Base-by-base conservation (phyloP, 192 early-diverging fungal species). In the Gryganskiella cystojenkinii region DNA sequence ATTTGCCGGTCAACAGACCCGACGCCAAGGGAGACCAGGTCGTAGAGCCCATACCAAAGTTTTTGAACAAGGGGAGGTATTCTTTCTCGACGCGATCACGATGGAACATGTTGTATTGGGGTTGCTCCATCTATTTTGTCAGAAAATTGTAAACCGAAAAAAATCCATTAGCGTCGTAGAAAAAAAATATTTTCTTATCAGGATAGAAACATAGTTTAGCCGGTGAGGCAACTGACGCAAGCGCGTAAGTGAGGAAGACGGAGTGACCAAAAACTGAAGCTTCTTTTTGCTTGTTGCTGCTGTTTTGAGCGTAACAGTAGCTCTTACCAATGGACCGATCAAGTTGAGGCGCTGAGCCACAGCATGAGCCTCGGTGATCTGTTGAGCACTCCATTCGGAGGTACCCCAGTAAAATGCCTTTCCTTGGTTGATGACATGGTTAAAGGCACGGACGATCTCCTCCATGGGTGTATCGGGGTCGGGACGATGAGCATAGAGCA, bases 91-190 rank as follows among this genome's bases (percentile, higher is more conserved):
- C 82, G 22, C 90, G 85, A 49, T 95, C 93, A 14, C 94, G 90
- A 59, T 92, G 86, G 58, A 95, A 85, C 90, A 94, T 91, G 79
- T 95, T 95, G 82, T 95, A 95, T 70, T 95, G 93, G 34, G 91
- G 88, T 79, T 94, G 89, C 71, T 92, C 85, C 80, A 86, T 84
- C 71, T 75, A 65, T 31, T 22, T 49, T 33, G 37, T 46, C 15
- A 45, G 9, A 24, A 10, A 31, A 58, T 11, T 14, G n/a, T 30
- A 30, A 47, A 40, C 6, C 2, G 33, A 44, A 2, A 45, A 34
- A 34, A 44, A 30, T 31, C 25, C 11, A 17, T 28, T 66, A 34
- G 20, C 35, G 30, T 60, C 50, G 33, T 42, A 52, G 14, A 54
- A 35, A 15, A 17, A 47, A 25, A 62, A 53, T 55, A 15, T 46